These are phyloP conservation scores for Paraconiothyrium brasiliense DNA, from an alignment of 2,329 filamentous ascomycete species.

Conservation along the genomic window DNA sequence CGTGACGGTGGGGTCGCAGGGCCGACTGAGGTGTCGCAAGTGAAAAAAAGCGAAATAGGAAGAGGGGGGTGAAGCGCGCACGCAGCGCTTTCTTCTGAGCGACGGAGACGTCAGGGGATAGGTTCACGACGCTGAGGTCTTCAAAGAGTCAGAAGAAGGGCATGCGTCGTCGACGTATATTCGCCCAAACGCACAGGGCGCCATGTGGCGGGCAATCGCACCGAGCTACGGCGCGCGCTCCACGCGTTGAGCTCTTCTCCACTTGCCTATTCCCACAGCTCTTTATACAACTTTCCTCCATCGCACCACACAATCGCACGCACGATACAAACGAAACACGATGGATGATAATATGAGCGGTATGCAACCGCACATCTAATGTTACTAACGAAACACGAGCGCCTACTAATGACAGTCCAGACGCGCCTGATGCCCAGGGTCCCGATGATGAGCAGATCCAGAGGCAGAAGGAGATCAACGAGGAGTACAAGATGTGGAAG, in stretches of 20 bases:
- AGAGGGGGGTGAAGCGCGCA: constrained; percentile 33
- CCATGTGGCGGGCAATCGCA: constrained; percentile 6
- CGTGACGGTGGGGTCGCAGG: constrained; percentile 15
- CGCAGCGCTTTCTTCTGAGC: constrained; percentile 30
- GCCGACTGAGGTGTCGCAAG: background rate
- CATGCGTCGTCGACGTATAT: background rate
- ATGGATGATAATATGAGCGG: constrained; percentile 54
- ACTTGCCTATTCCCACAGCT: background rate
- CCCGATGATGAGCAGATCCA: constrained; percentile 76
- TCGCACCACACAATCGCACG: background rate
- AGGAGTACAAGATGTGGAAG: constrained; percentile 99
- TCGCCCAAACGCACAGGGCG: constrained; percentile 7
- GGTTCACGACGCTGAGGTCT: constrained; percentile 53
- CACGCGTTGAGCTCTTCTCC: constrained; percentile 19
- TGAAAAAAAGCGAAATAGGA: constrained; percentile 21
- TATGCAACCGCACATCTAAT: constrained; percentile 22
- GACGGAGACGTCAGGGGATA: constrained; percentile 31
- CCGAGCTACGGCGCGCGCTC: constrained; percentile 1
- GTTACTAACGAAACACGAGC: background rate
- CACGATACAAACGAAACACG: constrained; percentile 3
- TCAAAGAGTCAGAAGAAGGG: constrained; percentile 43
- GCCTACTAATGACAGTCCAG: constrained; percentile 36
- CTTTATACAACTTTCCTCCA: constrained; percentile 4
- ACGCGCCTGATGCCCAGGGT: constrained; percentile 51
- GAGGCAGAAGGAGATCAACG: constrained; percentile 91